Conservation (phyloP, 169 alveolate species). For the Amoebophrya sp. region DNA sequence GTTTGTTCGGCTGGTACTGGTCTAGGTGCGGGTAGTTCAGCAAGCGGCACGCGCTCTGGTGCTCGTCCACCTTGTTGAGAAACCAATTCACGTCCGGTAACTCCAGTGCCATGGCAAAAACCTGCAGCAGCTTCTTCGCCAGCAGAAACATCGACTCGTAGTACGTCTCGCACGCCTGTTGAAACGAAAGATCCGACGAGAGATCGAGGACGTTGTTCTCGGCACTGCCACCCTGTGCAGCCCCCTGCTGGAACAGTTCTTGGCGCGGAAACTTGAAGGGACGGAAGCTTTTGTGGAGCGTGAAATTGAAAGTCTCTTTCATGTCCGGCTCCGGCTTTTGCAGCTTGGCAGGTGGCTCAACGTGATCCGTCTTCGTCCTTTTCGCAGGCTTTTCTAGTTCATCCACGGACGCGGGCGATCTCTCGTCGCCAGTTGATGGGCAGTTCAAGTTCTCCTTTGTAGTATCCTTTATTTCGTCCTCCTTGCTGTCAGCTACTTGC, state of each 20-base stretch:
- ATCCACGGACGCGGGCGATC: not conserved
- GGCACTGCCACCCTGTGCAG: not conserved
- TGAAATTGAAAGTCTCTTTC: not conserved
- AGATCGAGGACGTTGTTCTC: no score
- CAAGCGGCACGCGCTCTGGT: not conserved
- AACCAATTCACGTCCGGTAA: not conserved
- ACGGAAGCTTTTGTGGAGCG: not conserved
- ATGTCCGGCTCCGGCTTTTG: not conserved
- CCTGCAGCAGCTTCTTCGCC: not conserved
- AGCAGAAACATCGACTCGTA: not conserved
- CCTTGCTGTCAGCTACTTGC: no score
- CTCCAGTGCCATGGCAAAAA: not conserved
- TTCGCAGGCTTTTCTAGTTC: not conserved
- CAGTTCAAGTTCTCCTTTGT: no score
- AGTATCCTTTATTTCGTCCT: no score
- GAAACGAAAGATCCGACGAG: no score
- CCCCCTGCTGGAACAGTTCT: not conserved
- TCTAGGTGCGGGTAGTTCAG: not conserved
- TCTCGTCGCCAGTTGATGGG: no score
- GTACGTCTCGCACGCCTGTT: not conserved
- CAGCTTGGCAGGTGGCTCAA: not conserved
- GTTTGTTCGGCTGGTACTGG: not conserved
- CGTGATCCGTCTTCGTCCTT: not conserved
- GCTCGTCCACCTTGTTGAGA: not conserved
- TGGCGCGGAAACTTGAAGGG: not conserved